Percentiles rank a stretch among this genome's conserved stretches.
These are phyloP conservation scores for Kalanchoe fedtschenkoi DNA, from an alignment of 164 flowering plant genomes.

Conservation along the genomic window DNA sequence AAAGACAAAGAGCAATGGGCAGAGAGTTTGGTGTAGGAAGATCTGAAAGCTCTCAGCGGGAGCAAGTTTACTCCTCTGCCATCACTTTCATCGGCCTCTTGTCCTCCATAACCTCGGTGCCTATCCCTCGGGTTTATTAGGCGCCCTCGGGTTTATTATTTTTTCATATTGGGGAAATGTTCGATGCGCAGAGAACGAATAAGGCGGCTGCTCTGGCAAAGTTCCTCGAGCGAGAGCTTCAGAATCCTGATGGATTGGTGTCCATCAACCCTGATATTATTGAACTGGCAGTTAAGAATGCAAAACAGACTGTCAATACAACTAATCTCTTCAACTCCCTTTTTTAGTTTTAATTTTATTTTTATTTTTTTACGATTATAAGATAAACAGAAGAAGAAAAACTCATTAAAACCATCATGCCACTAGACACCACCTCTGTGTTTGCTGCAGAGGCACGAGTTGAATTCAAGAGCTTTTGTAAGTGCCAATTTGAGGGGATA, in stretches of 20 bases:
- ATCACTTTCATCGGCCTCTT: slow-evolving; percentile 26
- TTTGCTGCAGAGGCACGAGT: too few relatives aligned
- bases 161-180: not conserved
- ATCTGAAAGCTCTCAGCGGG: slow-evolving; percentile 63
- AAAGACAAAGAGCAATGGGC: not conserved
- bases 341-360: not conserved
- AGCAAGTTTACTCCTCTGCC: slow-evolving; percentile 91
- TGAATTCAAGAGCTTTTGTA: too few relatives aligned
- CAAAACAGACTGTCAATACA: slow-evolving; percentile 50
- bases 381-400: too few relatives aligned
- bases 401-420: too few relatives aligned
- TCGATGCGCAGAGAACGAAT: slow-evolving; percentile 49
- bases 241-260: slow-evolving; percentile 69
- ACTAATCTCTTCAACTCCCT: slow-evolving; percentile 16
- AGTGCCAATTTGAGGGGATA: too few relatives aligned
- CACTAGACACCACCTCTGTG: too few relatives aligned
- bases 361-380: too few relatives aligned
- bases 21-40: slow-evolving; percentile 49
- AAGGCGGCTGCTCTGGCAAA: slow-evolving; percentile 93
- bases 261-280: slow-evolving; percentile 57
- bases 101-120: slow-evolving; percentile 42
- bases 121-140: too few relatives aligned
- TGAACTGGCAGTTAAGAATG: slow-evolving; percentile 68
- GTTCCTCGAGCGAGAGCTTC: slow-evolving; percentile 73
- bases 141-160: not conserved